Conservation (phyloP, 441 rosid genomes). For the Biscutella laevigata region DNA sequence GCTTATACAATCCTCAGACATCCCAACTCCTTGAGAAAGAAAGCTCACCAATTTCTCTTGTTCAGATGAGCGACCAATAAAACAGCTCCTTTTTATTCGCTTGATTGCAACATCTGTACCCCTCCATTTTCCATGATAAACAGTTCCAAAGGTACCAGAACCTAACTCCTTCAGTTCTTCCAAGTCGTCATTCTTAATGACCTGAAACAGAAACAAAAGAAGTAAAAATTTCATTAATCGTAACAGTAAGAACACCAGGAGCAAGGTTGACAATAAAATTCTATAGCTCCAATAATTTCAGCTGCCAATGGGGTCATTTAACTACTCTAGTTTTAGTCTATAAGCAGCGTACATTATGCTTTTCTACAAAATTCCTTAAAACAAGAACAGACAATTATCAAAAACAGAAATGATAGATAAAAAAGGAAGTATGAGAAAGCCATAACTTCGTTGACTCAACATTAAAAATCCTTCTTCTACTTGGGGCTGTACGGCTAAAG, state of each 20-base stretch:
- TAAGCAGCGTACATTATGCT: not conserved
- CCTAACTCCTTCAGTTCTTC: slow-evolving; percentile 57
- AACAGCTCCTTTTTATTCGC: slow-evolving; percentile 63
- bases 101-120: slow-evolving; percentile 72
- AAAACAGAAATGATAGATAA: slow-evolving; percentile 2
- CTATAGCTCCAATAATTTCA: slow-evolving; percentile 2
- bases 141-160: slow-evolving; percentile 34
- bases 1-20: not conserved
- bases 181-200: slow-evolving; percentile 63
- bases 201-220: slow-evolving; percentile 27
- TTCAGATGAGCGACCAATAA: slow-evolving; percentile 62
- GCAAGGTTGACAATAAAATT: slow-evolving; percentile 3
- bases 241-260: slow-evolving; percentile 13
- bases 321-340: slow-evolving; percentile 2
- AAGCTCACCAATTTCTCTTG: slow-evolving; percentile 41
- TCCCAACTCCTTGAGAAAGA: not conserved
- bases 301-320: slow-evolving; percentile 1
- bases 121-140: slow-evolving; percentile 74
- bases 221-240: not conserved
- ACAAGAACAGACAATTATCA: not conserved
- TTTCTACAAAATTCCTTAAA: not conserved
- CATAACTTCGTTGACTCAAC: slow-evolving; percentile 13
- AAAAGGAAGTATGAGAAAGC: slow-evolving; percentile 1
- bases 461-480: slow-evolving; percentile 2
- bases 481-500: not conserved